phyloP scores from a whole-genome alignment of 2,329 filamentous ascomycete genomes.

The Epicoccum sorghinum region DNA sequence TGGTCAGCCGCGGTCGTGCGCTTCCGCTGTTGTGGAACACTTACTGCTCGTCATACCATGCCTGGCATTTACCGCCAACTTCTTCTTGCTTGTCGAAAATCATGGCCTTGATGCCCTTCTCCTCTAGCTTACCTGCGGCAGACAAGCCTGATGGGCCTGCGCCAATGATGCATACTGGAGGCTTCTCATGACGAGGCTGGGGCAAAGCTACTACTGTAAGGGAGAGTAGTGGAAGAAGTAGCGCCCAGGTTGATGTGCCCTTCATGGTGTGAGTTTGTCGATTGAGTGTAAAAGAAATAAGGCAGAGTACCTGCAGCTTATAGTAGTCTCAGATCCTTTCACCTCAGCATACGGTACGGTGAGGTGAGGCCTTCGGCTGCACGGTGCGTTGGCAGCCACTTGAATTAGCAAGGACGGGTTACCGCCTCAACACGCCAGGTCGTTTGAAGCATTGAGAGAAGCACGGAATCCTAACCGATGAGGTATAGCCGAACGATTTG shows the following conservation, averaged over 20 bases:
- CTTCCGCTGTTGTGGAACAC: conserved; percentile 35
- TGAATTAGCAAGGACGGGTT: conserved; percentile 29
- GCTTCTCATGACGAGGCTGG: conserved; percentile 27
- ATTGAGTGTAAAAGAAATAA: conserved; percentile 23
- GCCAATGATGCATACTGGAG: conserved; percentile 47
- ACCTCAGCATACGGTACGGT: conserved; percentile 14
- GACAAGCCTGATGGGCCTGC: conserved; percentile 47
- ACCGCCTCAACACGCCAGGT: conserved; percentile 37
- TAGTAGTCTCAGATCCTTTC: conserved; percentile 22
- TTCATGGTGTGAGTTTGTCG: conserved; percentile 24
- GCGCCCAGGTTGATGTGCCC: conserved; percentile 29
- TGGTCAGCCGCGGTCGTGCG: conserved; percentile 42
- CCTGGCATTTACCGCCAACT: conserved; percentile 47
- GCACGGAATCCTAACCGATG: conserved; percentile 25
- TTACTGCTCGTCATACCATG: conserved; percentile 47
- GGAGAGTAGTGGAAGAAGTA: conserved; percentile 30
- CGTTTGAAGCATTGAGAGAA: conserved; percentile 27
- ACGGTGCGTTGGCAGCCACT: conserved; percentile 46
- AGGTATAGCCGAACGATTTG: conserved; percentile 22
- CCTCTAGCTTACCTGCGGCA: conserved; percentile 40
- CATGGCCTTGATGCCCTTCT: conserved; percentile 44
- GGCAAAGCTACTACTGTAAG: conserved; percentile 37
- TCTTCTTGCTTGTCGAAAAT: conserved; percentile 46
- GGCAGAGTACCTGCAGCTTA: conserved; percentile 34
- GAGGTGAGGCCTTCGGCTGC: conserved; percentile 32